Evolutionary conservation across 495 filamentous ascomycete species (phyloP), one percentile per base, ranked within the genome.

Genomic region (Penicillium roqueforti): DNA sequence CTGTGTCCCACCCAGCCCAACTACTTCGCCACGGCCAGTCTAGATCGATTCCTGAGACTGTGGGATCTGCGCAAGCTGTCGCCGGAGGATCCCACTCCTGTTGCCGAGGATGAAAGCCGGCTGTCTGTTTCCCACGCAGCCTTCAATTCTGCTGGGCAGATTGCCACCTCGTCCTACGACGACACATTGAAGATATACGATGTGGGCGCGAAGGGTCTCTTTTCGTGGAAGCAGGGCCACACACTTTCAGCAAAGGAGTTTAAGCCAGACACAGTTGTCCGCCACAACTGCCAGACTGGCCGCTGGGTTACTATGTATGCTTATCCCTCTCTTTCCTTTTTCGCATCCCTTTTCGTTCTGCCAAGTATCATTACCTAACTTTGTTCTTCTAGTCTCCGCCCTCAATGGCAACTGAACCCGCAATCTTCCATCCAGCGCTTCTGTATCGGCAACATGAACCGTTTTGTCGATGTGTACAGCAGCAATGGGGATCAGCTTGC

Each of bases 391-490:
- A 96, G 95, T 54, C 76, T 98, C 7, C 89, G 92, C 47, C 86
- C 93, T 4, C 89, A 96, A 58, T 98, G 93, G 93, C 95, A 97
- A 69, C 67, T 77, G 18, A 80, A 79, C 46, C 93, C 93, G 0
- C 75, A 77, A 34, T 87, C 91, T 44, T 83, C 82, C 22, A 80
- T 91, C 6, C 86, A 95, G 50, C 87, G 89, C 43, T 89, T 97
- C 69, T 91, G 84, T 40, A 92, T 98, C 54, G 95, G 89, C 1
- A 97, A 96, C 65, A 97, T 97, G 93, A 96, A 96, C 66, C 84
- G 93, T 18, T 97, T 96, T 57, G 88, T 97, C 3, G 93, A 98
- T 66, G 81, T 98, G 6, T 97, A 86, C 68, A 85, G 84, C 11
- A 73, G 79, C 9, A 75, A 82, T 29, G 93, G 93, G 2, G 85